Percentiles rank a stretch among this genome's conserved stretches.
These are phyloP conservation scores for Hemerocallis citrina DNA, from an alignment of 106 monocot genomes.

Conservation along the genomic window DNA sequence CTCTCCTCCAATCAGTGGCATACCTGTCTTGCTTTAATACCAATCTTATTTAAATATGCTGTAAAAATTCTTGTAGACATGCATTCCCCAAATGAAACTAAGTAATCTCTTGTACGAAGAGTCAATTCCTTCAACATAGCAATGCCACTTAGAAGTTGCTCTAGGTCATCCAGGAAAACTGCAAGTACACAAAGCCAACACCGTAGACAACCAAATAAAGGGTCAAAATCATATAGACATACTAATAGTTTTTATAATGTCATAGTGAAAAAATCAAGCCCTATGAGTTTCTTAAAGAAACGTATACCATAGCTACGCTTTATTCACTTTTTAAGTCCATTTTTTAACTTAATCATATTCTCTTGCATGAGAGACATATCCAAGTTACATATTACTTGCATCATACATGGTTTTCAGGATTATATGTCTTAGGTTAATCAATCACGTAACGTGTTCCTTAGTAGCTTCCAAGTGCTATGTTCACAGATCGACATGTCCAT, in stretches of 20 bases:
- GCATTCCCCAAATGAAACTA: conserved; percentile 95
- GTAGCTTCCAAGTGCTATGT: too few relatives aligned
- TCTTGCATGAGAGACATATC: not conserved
- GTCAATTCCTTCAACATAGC: conserved; percentile 97
- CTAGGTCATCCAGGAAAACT: conserved; percentile 68
- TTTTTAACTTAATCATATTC: not conserved
- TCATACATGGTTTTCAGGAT: not conserved
- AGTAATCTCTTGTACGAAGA: conserved; percentile 68
- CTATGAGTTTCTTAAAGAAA: not conserved
- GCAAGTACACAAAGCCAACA: conserved; percentile 5
- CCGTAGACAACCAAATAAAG: not conserved
- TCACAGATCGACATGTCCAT: too few relatives aligned
- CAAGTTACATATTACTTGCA: not conserved
- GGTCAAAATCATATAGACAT: not conserved
- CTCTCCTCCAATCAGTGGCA: not conserved
- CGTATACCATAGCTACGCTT: too few relatives aligned
- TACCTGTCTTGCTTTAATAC: conserved; percentile 86
- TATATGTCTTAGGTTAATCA: not conserved
- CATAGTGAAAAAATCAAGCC: not conserved
- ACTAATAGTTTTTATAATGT: not conserved
- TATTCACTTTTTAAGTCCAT: not conserved
- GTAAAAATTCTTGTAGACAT: conserved; percentile 93
- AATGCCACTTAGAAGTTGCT: conserved; percentile 85
- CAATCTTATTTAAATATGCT: conserved; percentile 76
- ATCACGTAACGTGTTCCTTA: not conserved